Conservation (phyloP, 2,329 filamentous ascomycete species). For the Penicillium occitanis region DNA sequence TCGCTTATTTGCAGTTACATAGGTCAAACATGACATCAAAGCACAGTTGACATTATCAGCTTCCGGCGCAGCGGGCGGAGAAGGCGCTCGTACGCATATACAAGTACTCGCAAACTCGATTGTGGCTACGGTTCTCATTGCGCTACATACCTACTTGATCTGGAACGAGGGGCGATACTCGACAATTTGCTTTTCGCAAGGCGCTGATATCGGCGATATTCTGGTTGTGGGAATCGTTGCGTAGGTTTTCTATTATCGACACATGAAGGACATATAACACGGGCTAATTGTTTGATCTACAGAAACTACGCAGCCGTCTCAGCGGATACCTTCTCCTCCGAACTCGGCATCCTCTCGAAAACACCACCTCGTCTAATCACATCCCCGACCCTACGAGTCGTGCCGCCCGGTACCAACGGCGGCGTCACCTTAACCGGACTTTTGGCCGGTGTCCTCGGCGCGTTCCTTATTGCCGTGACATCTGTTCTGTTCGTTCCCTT, state of each 20-base stretch:
- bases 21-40: slow-evolving; percentile 88
- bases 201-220: slow-evolving; percentile 35
- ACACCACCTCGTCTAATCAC: slow-evolving; percentile 81
- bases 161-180: slow-evolving; percentile 21
- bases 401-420: slow-evolving; percentile 90
- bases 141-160: slow-evolving; percentile 52
- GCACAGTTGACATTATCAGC: slow-evolving; percentile 75
- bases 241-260: slow-evolving; percentile 14
- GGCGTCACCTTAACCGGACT: slow-evolving; percentile 79
- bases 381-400: slow-evolving; percentile 69
- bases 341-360: slow-evolving; percentile 85
- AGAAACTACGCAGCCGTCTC: slow-evolving; percentile 86
- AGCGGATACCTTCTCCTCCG: slow-evolving; percentile 91
- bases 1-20: not conserved
- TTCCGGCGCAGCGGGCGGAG: slow-evolving; percentile 68
- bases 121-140: slow-evolving; percentile 66
- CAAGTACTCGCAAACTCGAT: slow-evolving; percentile 90
- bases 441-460: slow-evolving; percentile 70
- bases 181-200: slow-evolving; percentile 41
- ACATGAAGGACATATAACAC: no score
- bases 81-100: slow-evolving; percentile 77
- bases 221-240: slow-evolving; percentile 43
- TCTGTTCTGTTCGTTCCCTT: slow-evolving; percentile 69
- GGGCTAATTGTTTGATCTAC: not conserved
- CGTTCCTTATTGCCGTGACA: slow-evolving; percentile 66